Evolutionary conservation across 139 green algal species (phyloP), one percentile per base, ranked within the genome.

Genomic region (Coelastrella sp.): DNA sequence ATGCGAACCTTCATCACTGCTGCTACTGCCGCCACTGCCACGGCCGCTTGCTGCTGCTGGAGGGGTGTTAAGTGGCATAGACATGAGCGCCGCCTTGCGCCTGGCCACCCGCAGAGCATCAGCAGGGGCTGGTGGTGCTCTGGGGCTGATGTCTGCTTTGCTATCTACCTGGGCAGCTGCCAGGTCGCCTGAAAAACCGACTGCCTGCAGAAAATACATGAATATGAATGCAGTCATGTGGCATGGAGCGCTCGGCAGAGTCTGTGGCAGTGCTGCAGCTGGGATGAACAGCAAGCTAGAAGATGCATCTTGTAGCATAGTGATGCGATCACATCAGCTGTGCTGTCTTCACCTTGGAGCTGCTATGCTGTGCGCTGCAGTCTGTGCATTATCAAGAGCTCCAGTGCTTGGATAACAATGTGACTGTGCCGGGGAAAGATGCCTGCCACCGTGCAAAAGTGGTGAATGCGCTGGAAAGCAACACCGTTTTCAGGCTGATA

Each of bases 1-100:
- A 12, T 35, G 7, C 14, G 22, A n/a, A 6, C 8, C 79, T 61
- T 56, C 24, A n/a, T 56, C 20, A 70, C n/a, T 75, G 58, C 58
- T 72, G 58, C 80, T 72, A 24, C 59, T 85, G 58, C 80, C 73
- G 59, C 59, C 63, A 65, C 82, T 87, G 82, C 59, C 56, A 4
- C 65, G 63, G 63, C 63, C 82, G 17, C 82, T 86, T 11, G 82
- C 82, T 60, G 82, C 82, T 59, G 84, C 68, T 59, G 19, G 19
- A 7, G 68, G 68, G 66, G 58, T 19, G 3, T 61, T 15, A 15
- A 90, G 24, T 17, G 86, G 86, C 74, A 90, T 61, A 15, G 86
- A 90, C 15, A 90, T 74, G 25, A 90, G 86, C 7, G 86, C 86
- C 10, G 59, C 22, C 14, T 57, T n/a, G n/a, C 86, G 74, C n/a